Percentiles rank a stretch among this genome's conserved stretches.
phyloP scores from a whole-genome alignment of 2,329 filamentous ascomycete genomes.

The Arachnomyces sp. region DNA sequence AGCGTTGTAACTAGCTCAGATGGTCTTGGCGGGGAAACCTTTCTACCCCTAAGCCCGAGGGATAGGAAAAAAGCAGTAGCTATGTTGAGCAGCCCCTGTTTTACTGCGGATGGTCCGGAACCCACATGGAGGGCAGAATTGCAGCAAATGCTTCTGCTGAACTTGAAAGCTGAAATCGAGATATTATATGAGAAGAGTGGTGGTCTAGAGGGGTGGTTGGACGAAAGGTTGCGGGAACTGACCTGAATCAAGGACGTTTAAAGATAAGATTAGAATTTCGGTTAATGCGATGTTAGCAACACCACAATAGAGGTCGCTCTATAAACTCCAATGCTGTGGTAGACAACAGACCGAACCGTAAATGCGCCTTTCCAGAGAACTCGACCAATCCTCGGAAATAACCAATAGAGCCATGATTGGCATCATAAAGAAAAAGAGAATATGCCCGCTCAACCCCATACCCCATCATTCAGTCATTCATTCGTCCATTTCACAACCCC shows the following conservation, averaged over 20 bases:
- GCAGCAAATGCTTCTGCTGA: conserved; percentile 54
- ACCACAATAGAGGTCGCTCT: background rate
- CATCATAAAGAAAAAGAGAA: background rate
- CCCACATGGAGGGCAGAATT: conserved; percentile 43
- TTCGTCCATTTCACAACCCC: conserved; percentile 51
- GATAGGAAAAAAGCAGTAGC: conserved; percentile 47
- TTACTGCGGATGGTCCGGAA: conserved; percentile 37
- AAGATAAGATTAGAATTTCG: background rate
- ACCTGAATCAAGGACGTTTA: background rate
- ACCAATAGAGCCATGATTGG: conserved; percentile 3
- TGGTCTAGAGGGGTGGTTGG: conserved; percentile 38
- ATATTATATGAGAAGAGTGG: conserved; percentile 38
- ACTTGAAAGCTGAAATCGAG: conserved; percentile 56
- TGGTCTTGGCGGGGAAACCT: conserved; percentile 28
- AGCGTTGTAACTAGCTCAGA: conserved; percentile 27
- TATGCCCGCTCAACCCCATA: background rate
- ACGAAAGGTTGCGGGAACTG: conserved; percentile 23
- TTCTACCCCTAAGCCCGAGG: conserved; percentile 42
- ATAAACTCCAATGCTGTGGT: background rate
- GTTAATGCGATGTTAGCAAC: background rate
- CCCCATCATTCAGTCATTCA: background rate
- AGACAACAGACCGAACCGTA: no score
- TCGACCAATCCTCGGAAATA: background rate
- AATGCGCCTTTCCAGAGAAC: background rate
- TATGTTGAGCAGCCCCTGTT: conserved; percentile 44